Conservation (phyloP, 352 stramenopile species). For the Stephanocyclus meneghinianus region DNA sequence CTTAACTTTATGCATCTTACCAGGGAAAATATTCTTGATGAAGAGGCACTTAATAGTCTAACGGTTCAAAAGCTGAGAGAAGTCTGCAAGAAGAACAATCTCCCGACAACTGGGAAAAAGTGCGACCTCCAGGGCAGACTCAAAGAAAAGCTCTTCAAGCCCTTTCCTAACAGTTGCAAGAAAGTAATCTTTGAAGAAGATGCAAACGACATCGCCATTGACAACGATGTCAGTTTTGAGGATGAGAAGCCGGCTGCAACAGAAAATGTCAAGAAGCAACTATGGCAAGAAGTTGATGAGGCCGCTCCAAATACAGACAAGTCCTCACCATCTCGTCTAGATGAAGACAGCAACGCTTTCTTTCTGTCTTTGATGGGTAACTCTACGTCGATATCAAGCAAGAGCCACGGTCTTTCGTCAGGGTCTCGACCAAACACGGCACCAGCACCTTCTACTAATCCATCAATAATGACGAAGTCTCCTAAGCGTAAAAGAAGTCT, state of each 20-base stretch:
- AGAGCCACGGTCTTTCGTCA: not conserved
- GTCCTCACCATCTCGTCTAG: not conserved
- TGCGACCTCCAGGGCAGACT: constrained; percentile 41
- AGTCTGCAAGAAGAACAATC: constrained; percentile 40
- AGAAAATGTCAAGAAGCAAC: constrained; percentile 2
- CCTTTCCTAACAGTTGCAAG: not conserved
- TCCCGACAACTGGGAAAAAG: constrained; percentile 52
- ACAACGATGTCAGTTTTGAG: not conserved
- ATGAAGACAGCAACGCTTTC: not conserved
- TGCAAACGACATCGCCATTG: not conserved
- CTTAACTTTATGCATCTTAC: not conserved
- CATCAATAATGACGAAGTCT: not conserved
- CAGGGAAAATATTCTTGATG: constrained; percentile 12
- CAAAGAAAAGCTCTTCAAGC: constrained; percentile 25
- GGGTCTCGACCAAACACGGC: not conserved
- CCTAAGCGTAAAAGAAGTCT: constrained; percentile 15
- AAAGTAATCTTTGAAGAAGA: constrained; percentile 29
- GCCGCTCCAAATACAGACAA: not conserved
- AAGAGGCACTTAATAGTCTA: constrained; percentile 45
- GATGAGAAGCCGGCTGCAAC: not conserved
- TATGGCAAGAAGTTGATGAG: constrained; percentile 2
- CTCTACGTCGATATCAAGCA: not conserved
- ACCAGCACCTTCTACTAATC: not conserved
- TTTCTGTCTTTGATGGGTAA: not conserved
- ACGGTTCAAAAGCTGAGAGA: constrained; percentile 47